These are phyloP conservation scores for Acanthamoeba royreba DNA, from an alignment of 208 protist species.

Conservation along the genomic window DNA sequence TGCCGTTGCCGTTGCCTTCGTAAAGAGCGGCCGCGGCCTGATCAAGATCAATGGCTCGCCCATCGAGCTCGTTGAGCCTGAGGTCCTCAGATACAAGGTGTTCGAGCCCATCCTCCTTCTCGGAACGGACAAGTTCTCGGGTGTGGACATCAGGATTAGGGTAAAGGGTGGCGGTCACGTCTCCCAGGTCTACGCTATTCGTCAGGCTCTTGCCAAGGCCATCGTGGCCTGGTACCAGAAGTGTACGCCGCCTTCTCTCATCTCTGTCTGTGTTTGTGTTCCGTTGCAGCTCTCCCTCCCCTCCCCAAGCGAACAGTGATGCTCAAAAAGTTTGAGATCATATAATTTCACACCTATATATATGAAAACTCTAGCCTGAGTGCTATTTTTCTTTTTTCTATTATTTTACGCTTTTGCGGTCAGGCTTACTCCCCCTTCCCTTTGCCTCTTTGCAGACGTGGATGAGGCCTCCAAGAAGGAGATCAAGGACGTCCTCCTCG, in stretches of 20 bases:
- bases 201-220: constrained; percentile 98
- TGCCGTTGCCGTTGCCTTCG: constrained; percentile 97
- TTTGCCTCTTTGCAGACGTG: constrained; percentile 85
- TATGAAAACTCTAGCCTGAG: not conserved
- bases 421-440: no score
- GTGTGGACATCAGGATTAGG: constrained; percentile 98
- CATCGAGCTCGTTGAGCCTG: constrained; percentile 95
- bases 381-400: constrained; percentile 22
- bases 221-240: constrained; percentile 99
- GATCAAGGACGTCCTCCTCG: constrained; percentile 96
- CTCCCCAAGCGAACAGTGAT: no score
- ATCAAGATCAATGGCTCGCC: constrained; percentile 98
- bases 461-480: constrained; percentile 94
- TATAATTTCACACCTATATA: not conserved
- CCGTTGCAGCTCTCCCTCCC: no score
- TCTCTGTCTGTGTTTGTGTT: not conserved
- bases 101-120: constrained; percentile 95
- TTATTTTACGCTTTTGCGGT: not conserved
- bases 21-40: constrained; percentile 95
- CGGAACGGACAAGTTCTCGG: constrained; percentile 90
- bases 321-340: constrained; percentile 35
- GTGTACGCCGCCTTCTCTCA: constrained; percentile 88
- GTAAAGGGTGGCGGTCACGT: constrained; percentile 97
- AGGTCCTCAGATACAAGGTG: constrained; percentile 97
- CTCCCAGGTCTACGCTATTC: constrained; percentile 96